Evolutionary conservation across 163 green algal genomes (phyloP), one percentile per base, ranked within the genome.

Genomic region (Chlorella variabilis): DNA sequence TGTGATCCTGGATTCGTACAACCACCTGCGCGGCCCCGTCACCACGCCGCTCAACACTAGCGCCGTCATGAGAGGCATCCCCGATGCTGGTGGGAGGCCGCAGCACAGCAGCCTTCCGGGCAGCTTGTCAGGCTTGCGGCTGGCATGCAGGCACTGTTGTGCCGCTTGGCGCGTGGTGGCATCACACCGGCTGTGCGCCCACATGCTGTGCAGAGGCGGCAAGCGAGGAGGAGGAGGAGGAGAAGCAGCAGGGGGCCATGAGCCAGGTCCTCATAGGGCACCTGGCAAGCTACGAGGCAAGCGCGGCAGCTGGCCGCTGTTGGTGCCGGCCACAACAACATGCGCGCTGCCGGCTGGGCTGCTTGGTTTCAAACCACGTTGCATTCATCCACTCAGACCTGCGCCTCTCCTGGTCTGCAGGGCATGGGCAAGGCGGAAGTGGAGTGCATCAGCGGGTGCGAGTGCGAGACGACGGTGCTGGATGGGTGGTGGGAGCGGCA

Each of bases 371-470:
- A n/a, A n/a, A n/a, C n/a, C n/a, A n/a, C n/a, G n/a, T n/a, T n/a
- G n/a, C n/a, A n/a, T n/a, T n/a, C n/a, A n/a, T n/a, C n/a, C n/a
- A n/a, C n/a, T n/a, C n/a, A n/a, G n/a, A n/a, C n/a, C n/a, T n/a
- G 27, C 11, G 34, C 15, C 41, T 38, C 2, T 25, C n/a, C 41
- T 29, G 1, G 4, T 27, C 9, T 23, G 41, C 70, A 77, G 51
- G 73, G 73, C 73, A 80, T 80, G 73, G 73, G 73, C 33, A 39
- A 45, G 1, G 75, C 75, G 34, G n/a, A 20, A 6, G 75, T 81
- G 75, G 39, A 81, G 75, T 81, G 75, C 31, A 21, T 81, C 39
- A 73, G 75, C 75, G 75, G 75, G n/a, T 81, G 75, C 41, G 34
- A 65, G 17, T 81, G 75, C 41, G 41, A 73, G 41, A 18, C 58